Evolutionary conservation across 106 monocot species (phyloP).

Genomic region (Dendrobium nobile): DNA sequence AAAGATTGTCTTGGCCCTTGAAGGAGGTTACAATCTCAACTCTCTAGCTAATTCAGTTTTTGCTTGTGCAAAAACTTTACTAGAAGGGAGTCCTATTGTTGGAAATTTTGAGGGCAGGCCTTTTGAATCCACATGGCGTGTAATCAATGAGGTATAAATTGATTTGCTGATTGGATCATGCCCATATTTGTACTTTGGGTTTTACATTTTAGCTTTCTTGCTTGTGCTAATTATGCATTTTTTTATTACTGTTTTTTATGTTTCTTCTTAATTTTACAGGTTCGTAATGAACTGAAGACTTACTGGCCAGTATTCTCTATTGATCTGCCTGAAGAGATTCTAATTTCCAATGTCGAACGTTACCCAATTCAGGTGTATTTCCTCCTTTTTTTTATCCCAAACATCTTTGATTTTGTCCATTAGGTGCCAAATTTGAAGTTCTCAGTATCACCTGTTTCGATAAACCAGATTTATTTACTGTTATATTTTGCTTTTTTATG

Average conservation of each 20-base stretch:
- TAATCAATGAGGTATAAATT: slow-evolving; percentile 53
- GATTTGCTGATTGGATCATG: background rate
- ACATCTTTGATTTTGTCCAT: background rate
- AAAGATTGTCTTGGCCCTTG: slow-evolving; percentile 85
- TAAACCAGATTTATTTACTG: background rate
- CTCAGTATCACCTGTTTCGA: background rate
- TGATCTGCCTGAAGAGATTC: slow-evolving; percentile 40
- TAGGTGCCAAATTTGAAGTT: too few species aligned
- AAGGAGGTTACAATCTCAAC: slow-evolving; percentile 94
- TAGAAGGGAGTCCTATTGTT: slow-evolving; percentile 35
- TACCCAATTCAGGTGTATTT: slow-evolving; percentile 26
- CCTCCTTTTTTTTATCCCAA: background rate
- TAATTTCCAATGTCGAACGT: slow-evolving; percentile 14
- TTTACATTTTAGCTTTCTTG: slow-evolving; percentile 1
- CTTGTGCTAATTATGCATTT: background rate
- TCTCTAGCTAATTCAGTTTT: slow-evolving; percentile 84
- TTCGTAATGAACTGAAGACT: slow-evolving; percentile 59
- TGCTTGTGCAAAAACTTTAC: slow-evolving; percentile 75
- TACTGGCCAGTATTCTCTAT: slow-evolving; percentile 65
- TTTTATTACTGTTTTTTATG: background rate
- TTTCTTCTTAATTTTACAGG: slow-evolving; percentile 33
- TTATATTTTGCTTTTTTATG: background rate
- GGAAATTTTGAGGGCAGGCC: slow-evolving; percentile 35
- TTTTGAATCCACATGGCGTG: slow-evolving; percentile 83
- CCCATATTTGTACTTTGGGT: slow-evolving; percentile 3